phyloP scores from a whole-genome alignment of 2,329 filamentous ascomycete species.

The Thielaviopsis euricoi region DNA sequence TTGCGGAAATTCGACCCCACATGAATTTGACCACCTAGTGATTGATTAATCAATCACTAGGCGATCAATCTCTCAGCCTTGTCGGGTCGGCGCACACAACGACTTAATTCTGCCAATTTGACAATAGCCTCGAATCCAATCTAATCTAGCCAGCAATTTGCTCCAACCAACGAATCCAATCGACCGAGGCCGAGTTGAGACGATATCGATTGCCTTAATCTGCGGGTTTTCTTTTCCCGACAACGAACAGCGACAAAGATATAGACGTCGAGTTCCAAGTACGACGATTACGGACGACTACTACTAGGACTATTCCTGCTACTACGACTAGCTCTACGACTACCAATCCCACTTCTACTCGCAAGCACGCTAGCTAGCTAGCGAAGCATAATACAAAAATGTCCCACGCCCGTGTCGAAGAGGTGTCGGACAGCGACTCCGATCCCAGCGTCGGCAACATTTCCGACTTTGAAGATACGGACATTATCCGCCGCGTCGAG shows the following conservation, averaged over 20 bases:
- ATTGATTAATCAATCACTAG: neutral
- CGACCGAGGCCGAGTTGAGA: neutral
- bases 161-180: neutral
- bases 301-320: too few relatives aligned
- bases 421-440: slow-evolving; percentile 72
- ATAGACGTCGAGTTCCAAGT: neutral
- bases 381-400: too few relatives aligned
- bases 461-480: slow-evolving; percentile 40
- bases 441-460: slow-evolving; percentile 84
- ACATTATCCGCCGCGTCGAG: slow-evolving; percentile 31
- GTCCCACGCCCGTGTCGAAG: slow-evolving; percentile 82
- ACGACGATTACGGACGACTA: too few relatives aligned
- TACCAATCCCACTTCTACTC: too few relatives aligned
- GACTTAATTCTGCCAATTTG: neutral
- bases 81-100: too few relatives aligned
- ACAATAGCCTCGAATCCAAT: neutral
- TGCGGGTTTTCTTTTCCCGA: neutral
- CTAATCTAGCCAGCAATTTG: too few relatives aligned
- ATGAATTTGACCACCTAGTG: neutral
- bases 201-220: neutral
- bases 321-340: too few relatives aligned
- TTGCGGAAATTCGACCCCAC: neutral
- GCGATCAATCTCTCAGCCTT: neutral
- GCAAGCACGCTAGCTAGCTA: slow-evolving; percentile 4
- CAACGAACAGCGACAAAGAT: neutral